Evolutionary conservation across 371 early-diverging fungal genomes (phyloP), one percentile per base, ranked within the genome.

Genomic region (Sporodiniella umbellata): DNA sequence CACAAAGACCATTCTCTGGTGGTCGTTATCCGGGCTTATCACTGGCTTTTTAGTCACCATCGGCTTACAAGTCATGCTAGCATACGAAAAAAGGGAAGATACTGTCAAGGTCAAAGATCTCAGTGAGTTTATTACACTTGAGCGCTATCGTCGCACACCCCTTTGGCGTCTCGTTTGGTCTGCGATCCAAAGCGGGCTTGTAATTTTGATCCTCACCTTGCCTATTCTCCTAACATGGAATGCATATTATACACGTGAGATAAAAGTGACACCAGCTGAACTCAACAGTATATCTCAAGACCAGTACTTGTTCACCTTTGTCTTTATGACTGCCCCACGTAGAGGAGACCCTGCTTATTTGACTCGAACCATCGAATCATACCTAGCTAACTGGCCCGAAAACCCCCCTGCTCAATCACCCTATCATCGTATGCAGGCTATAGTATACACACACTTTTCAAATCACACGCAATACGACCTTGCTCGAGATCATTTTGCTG

Each of bases 271-370:
- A 23, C 39, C 66, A 0, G 53, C 56, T 8, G 53, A 56, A 19
- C 45, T 75, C n/a, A 66, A 73, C 54, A 58, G 55, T 11, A 47
- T 65, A 12, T 56, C 64, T 0, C 51, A 71, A 21, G 77, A 75
- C 25, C 63, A 57, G 1, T 78, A 73, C 42, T 53, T 83, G 51
- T 68, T 83, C 40, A 73, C 81, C 0, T 63, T 83, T 49, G 60
- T 81, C 7, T 62, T 81, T 35, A 80, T 83, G 79, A 81, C 81
- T 1, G 84, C 84, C 0, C 84, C 84, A 2, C 64, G 84, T 43
- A 74, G 72, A 12, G 66, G 68, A 15, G 77, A 80, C 42, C 76
- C 75, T 6, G 66, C 72, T 17, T 79, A 75, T 18, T 56, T 83
- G 15, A 65, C 72, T 7, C 55, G 67, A 18, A 81, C 81, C 0